These are phyloP conservation scores for Fraxinus americana DNA, from an alignment of 257 asterid species.

Conservation along the genomic window DNA sequence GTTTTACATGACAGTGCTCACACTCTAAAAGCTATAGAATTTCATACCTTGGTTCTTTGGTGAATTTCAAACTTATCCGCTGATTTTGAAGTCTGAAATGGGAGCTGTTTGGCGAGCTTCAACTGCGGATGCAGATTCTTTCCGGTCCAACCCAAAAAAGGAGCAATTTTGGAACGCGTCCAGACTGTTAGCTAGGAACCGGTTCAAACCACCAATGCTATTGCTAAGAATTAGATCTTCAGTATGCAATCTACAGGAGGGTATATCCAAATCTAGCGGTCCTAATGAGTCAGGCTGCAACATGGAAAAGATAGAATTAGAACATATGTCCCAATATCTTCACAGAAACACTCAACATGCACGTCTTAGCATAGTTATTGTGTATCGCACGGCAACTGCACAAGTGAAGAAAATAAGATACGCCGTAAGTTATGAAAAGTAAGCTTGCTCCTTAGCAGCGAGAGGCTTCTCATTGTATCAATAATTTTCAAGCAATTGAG, in stretches of 20 bases:
- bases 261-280: conserved; percentile 82
- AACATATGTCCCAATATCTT: conserved; percentile 2
- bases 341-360: not conserved
- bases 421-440: not conserved
- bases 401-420: not conserved
- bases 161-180: conserved; percentile 91
- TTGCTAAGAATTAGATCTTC: conserved; percentile 84
- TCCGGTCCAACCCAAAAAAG: conserved; percentile 77
- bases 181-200: conserved; percentile 84
- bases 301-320: conserved; percentile 30
- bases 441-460: not conserved
- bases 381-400: not conserved
- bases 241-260: conserved; percentile 79
- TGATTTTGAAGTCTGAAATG: conserved; percentile 53
- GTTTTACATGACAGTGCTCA: conserved; percentile 21
- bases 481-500: not conserved
- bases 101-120: conserved; percentile 56
- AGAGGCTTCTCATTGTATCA: not conserved
- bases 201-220: conserved; percentile 84
- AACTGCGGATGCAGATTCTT: conserved; percentile 54
- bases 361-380: not conserved
- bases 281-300: conserved; percentile 97
- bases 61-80: conserved; percentile 47
- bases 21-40: conserved; percentile 23
- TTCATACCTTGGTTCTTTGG: conserved; percentile 6